These are phyloP conservation scores for Grifola frondosa DNA, from an alignment of 1,284 basidiomycete genomes.

Conservation along the genomic window DNA sequence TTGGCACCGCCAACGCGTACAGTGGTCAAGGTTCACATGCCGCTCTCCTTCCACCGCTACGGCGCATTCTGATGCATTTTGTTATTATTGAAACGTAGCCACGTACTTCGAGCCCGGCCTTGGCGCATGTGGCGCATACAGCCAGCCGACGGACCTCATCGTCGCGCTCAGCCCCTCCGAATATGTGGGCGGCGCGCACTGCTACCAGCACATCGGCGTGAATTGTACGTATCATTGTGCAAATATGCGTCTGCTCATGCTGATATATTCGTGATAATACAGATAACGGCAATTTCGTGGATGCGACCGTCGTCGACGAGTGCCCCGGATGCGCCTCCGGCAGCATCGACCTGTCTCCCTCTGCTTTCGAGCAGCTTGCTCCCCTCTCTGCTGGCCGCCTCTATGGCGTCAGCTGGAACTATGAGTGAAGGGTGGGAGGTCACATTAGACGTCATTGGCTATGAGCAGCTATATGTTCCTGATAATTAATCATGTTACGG, in stretches of 20 bases:
- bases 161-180: conserved; percentile 3
- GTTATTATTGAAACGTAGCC: too few relatives aligned
- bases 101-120: conserved; percentile 3
- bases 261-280: too few relatives aligned
- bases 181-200: conserved; percentile 1
- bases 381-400: conserved; percentile 1
- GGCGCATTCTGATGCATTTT: too few relatives aligned
- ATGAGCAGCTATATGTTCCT: too few relatives aligned
- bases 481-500: too few relatives aligned
- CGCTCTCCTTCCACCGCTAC: too few relatives aligned
- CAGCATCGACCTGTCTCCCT: conserved; percentile 1
- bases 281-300: conserved; percentile 2
- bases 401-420: background rate
- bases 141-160: conserved; percentile 3
- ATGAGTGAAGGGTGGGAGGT: conserved; percentile 1
- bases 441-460: too few relatives aligned
- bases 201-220: conserved; percentile 1
- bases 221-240: background rate
- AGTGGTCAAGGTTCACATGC: background rate
- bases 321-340: background rate
- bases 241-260: too few relatives aligned
- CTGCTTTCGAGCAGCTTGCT: background rate
- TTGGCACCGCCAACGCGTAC: background rate
- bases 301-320: background rate
- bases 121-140: conserved; percentile 1